Evolutionary conservation across 169 alveolate species (phyloP), one percentile per base, ranked within the genome.

Genomic region (Theileria orientalis): DNA sequence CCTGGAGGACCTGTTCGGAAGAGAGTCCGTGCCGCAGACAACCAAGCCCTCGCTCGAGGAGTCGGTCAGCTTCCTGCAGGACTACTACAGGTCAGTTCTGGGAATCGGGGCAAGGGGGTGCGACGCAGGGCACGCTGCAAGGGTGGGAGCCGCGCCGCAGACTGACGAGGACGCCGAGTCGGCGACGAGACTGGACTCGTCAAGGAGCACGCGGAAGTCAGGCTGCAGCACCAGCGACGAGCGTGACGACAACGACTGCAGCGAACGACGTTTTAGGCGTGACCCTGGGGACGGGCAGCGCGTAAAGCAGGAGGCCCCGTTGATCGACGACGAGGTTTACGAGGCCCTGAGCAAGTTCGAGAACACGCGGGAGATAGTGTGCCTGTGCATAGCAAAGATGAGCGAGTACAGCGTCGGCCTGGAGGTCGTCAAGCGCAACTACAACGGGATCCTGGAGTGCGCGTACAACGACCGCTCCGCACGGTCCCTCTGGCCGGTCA

Each of bases 361-460:
- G 9, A 9, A 3, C 8, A 62, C 49, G 37, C 40, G n/a, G 25
- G 75, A 67, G 27, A n/a, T 67, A 21, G 41, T 67, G 27, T 51
- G 46, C 25, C 30, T 21, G 32, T 67, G 75, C 25, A 16, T 67
- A 44, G 52, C 13, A 21, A 44, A 67, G 69, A 21, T 67, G 75
- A 16, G 19, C 27, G 32, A 35, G 41, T 67, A 49, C 44, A 3
- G 21, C 33, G 8, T 25, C 25, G 40, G 75, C 32, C n/a, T 51
- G 21, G 52, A 49, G 14, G 71, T 35, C 16, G 21, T 67, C 37
- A 51, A 49, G 23, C 8, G 16, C 21, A 46, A 46, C 30, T 42
- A 49, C 46, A 51, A 49, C 2, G 19, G n/a, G n/a, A 23, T 67
- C 35, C 64, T 67, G 42, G 69, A 67, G n/a, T 67, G 73, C 35